phyloP scores from a whole-genome alignment of 1,284 basidiomycete species.

The Boletus smithii region DNA sequence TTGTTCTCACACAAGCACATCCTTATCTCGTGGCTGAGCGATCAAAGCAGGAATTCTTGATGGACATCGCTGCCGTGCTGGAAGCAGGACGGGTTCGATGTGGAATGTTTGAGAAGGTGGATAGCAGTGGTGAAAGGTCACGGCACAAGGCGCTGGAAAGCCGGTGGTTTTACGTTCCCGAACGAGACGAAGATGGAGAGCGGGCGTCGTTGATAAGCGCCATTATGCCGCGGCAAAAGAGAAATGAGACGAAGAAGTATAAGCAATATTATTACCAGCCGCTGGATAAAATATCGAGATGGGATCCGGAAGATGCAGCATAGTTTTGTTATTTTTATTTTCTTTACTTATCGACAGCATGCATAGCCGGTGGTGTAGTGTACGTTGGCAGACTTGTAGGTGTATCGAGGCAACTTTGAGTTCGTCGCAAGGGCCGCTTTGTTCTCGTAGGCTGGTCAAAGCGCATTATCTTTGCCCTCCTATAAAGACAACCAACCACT shows the following conservation, averaged over 20 bases:
- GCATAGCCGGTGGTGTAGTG: constrained; percentile 2
- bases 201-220: constrained; percentile 60
- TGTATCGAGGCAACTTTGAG: constrained; percentile 24
- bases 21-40: constrained; percentile 45
- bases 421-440: constrained; percentile 7
- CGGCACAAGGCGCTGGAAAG: constrained; percentile 52
- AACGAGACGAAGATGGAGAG: constrained; percentile 64
- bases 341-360: background rate
- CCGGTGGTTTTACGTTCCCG: constrained; percentile 75
- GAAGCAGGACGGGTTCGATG: constrained; percentile 45
- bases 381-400: constrained; percentile 4
- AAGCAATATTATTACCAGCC: constrained; percentile 80
- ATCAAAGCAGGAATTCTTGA: constrained; percentile 47
- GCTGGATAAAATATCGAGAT: constrained; percentile 56
- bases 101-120: constrained; percentile 69
- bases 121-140: constrained; percentile 53
- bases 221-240: constrained; percentile 72
- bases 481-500: constrained; percentile 18
- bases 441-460: too few species aligned
- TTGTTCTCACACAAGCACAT: constrained; percentile 49
- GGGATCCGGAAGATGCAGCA: constrained; percentile 58
- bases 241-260: constrained; percentile 72
- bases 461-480: too few species aligned
- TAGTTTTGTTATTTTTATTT: constrained; percentile 12
- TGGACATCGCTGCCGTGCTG: constrained; percentile 49